Percentiles rank a stretch among this genome's conserved stretches.
These are phyloP conservation scores for Tulasnella sp. DNA, from an alignment of 768 basidiomycete species.

Conservation along the genomic window DNA sequence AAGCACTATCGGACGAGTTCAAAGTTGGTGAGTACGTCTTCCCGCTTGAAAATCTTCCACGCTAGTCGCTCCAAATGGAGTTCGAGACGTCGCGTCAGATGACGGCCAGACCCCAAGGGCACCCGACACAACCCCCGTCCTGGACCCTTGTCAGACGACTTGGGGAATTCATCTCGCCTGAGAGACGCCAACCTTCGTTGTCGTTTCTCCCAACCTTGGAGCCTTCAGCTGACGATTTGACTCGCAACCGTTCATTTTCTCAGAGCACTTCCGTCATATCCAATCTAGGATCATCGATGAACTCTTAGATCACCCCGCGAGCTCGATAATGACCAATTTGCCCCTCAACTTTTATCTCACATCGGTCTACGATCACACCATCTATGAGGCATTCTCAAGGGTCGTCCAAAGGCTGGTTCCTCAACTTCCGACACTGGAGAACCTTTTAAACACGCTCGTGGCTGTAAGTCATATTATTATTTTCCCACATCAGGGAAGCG, in stretches of 20 bases:
- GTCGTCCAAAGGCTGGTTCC: slow-evolving; percentile 87
- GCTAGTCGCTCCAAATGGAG: slow-evolving; percentile 17
- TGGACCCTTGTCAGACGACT: slow-evolving; percentile 24
- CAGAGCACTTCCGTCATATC: slow-evolving; percentile 91
- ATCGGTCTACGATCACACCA: slow-evolving; percentile 88
- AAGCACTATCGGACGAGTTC: slow-evolving; percentile 81
- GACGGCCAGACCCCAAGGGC: neutral
- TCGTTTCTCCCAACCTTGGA: neutral
- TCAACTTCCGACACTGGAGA: slow-evolving; percentile 83
- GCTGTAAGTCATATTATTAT: slow-evolving; percentile 52
- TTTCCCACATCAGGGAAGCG: neutral
- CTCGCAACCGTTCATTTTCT: slow-evolving; percentile 11
- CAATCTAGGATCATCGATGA: slow-evolving; percentile 85
- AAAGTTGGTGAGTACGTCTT: slow-evolving; percentile 67
- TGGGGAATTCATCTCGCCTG: slow-evolving; percentile 25
- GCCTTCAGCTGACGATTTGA: neutral
- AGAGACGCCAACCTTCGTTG: neutral
- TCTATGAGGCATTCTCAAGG: slow-evolving; percentile 89
- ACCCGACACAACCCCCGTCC: slow-evolving; percentile 4
- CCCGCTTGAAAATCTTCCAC: neutral
- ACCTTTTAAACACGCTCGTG: slow-evolving; percentile 83
- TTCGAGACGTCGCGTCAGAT: slow-evolving; percentile 24
- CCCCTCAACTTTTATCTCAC: slow-evolving; percentile 88
- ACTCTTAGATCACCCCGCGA: slow-evolving; percentile 62
- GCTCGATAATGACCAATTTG: slow-evolving; percentile 62